Percentiles rank a stretch among this genome's conserved stretches.
Conservation (phyloP, 139 green algal species). For the Mychonastes homosphaera region DNA sequence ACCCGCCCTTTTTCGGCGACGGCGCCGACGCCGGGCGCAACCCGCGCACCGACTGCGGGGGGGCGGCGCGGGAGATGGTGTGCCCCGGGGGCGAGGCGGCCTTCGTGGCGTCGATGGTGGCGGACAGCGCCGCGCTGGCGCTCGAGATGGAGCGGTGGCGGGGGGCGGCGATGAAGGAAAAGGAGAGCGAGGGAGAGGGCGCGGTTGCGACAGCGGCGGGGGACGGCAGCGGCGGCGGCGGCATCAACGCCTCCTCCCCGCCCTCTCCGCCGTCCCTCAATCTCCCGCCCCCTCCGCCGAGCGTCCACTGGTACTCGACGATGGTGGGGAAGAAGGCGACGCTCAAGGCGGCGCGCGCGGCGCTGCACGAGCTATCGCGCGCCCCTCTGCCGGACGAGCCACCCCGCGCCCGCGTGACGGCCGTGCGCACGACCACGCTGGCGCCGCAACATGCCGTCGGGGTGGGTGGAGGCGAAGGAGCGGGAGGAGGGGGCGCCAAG, state of each 20-base stretch:
- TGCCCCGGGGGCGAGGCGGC: slow-evolving; percentile 77
- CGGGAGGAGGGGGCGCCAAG: too few relatives aligned
- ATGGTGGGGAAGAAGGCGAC: slow-evolving; percentile 83
- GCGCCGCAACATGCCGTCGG: too few relatives aligned
- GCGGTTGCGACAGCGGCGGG: neutral
- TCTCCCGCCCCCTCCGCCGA: neutral
- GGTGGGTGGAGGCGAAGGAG: too few relatives aligned
- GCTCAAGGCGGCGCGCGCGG: too few relatives aligned
- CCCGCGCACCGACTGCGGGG: slow-evolving; percentile 62
- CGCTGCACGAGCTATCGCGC: too few relatives aligned
- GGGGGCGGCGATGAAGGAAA: neutral
- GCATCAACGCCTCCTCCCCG: neutral
- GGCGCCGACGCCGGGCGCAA: slow-evolving; percentile 58
- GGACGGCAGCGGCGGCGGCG: too few relatives aligned
- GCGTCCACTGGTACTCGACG: slow-evolving; percentile 58
- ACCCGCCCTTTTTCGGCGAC: slow-evolving; percentile 88
- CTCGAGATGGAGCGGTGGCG: slow-evolving; percentile 45
- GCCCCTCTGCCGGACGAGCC: too few relatives aligned
- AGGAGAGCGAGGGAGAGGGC: neutral
- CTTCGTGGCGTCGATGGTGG: slow-evolving; percentile 78
- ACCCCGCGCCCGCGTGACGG: too few relatives aligned
- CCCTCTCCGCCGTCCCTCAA: neutral
- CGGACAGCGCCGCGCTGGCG: slow-evolving; percentile 56
- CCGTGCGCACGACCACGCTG: too few relatives aligned
- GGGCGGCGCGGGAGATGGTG: slow-evolving; percentile 68